Percentiles rank a stretch among this genome's conserved stretches.
Conservation (phyloP, 2,329 filamentous ascomycete genomes). For the Exophiala aquamarina region DNA sequence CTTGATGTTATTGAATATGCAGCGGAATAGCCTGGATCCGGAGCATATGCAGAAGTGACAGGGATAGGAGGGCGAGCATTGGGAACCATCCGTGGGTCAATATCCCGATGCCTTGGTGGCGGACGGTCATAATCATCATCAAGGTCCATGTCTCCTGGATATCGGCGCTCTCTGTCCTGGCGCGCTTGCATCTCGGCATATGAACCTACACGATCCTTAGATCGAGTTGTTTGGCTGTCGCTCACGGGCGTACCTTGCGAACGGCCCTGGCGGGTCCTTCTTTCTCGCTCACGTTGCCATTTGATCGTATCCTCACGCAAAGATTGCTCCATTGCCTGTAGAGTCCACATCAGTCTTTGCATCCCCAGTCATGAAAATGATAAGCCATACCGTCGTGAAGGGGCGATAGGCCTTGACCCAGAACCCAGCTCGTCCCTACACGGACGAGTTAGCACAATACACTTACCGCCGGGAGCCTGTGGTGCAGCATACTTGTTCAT, state of each 20-base stretch:
- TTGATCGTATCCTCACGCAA: slow-evolving; percentile 47
- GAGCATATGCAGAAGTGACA: slow-evolving; percentile 18
- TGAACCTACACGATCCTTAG: slow-evolving; percentile 25
- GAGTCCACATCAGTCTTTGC: slow-evolving; percentile 7
- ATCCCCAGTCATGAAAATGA: neutral
- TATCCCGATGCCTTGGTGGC: slow-evolving; percentile 20
- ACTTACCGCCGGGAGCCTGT: slow-evolving; percentile 10
- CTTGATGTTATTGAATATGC: slow-evolving; percentile 23
- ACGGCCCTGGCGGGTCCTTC: slow-evolving; percentile 18
- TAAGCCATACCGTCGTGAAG: slow-evolving; percentile 67
- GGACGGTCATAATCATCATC: slow-evolving; percentile 23
- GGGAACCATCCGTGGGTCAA: slow-evolving; percentile 10
- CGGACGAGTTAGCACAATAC: slow-evolving; percentile 29
- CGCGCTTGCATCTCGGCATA: slow-evolving; percentile 25
- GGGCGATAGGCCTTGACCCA: slow-evolving; percentile 79
- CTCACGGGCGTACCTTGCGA: slow-evolving; percentile 22
- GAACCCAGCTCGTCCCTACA: slow-evolving; percentile 68
- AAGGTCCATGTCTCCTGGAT: slow-evolving; percentile 24
- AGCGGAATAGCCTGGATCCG: slow-evolving; percentile 22
- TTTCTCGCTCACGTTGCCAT: slow-evolving; percentile 41
- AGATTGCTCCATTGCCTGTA: slow-evolving; percentile 54
- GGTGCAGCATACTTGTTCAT: slow-evolving; percentile 63
- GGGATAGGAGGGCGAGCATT: slow-evolving; percentile 16
- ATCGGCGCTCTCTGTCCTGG: slow-evolving; percentile 17
- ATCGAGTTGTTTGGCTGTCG: slow-evolving; percentile 13